Evolutionary conservation across 2,329 filamentous ascomycete species (phyloP).

Genomic region (Esteya vermicola): DNA sequence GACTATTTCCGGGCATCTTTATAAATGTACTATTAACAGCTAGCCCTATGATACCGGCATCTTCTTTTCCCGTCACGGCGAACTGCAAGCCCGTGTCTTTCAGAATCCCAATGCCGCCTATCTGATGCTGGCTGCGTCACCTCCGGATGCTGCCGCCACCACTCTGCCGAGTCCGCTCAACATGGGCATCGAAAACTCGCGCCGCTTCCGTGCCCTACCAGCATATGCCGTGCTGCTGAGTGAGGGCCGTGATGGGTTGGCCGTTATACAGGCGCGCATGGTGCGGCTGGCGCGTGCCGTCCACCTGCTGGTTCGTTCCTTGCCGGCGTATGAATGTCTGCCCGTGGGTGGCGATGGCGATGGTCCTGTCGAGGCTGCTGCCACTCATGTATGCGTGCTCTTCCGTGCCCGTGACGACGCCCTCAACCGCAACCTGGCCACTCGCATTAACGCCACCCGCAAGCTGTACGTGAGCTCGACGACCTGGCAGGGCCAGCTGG

Average conservation of each 20-base stretch:
- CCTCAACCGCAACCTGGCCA: constrained; percentile 53
- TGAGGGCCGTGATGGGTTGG: constrained; percentile 57
- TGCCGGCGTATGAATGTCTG: constrained; percentile 52
- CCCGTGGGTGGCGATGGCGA: constrained; percentile 21
- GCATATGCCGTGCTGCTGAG: constrained; percentile 68
- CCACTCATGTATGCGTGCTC: constrained; percentile 54
- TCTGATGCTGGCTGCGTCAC: constrained; percentile 29
- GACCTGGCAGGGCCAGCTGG: constrained; percentile 57
- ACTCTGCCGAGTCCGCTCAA: constrained; percentile 69
- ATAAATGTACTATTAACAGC: neutral
- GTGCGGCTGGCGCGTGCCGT: constrained; percentile 56
- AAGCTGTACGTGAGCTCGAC: constrained; percentile 77
- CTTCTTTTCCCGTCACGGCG: constrained; percentile 59
- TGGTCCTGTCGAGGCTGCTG: constrained; percentile 24
- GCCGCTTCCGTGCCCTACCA: constrained; percentile 80
- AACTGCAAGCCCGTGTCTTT: constrained; percentile 50
- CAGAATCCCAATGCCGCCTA: constrained; percentile 79
- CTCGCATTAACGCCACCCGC: constrained; percentile 56
- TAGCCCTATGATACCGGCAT: constrained; percentile 84
- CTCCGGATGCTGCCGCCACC: constrained; percentile 13
- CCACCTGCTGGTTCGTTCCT: constrained; percentile 45
- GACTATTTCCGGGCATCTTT: constrained; percentile 15
- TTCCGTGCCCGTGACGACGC: constrained; percentile 56
- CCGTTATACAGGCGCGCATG: constrained; percentile 56
- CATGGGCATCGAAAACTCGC: constrained; percentile 79